Conservation (phyloP, 2,329 filamentous ascomycete genomes). For the Cladosporium sp. region DNA sequence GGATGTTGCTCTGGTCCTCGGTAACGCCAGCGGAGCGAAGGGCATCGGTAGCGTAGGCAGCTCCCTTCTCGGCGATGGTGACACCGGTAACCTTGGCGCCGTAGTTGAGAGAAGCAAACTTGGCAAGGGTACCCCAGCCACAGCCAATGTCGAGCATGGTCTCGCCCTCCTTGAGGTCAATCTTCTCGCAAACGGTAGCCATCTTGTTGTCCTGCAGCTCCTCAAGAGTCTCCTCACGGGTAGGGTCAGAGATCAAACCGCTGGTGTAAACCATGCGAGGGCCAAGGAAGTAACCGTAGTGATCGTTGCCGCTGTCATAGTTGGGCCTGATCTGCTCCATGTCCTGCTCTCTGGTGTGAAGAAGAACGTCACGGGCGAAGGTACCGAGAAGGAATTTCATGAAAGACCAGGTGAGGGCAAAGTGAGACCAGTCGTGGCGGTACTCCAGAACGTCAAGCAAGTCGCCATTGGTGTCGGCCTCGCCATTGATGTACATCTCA, state of each 20-base stretch:
- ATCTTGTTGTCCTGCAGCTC: slow-evolving; percentile 98
- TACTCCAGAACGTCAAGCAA: slow-evolving; percentile 84
- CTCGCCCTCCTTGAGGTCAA: slow-evolving; percentile 75
- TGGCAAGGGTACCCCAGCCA: slow-evolving; percentile 94
- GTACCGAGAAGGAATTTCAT: slow-evolving; percentile 84
- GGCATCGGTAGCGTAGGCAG: slow-evolving; percentile 90
- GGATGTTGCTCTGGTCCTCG: slow-evolving; percentile 83
- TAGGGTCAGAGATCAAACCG: slow-evolving; percentile 83
- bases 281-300: slow-evolving; percentile 97
- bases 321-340: slow-evolving; percentile 97
- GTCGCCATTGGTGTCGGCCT: slow-evolving; percentile 94
- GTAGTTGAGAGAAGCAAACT: slow-evolving; percentile 89
- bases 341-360: slow-evolving; percentile 90
- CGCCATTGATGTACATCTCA: slow-evolving; percentile 94
- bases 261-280: slow-evolving; percentile 99
- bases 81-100: slow-evolving; percentile 81
- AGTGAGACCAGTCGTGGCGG: slow-evolving; percentile 94
- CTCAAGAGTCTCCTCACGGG: slow-evolving; percentile 84
- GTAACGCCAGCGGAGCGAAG: slow-evolving; percentile 75
- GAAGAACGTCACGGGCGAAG: slow-evolving; percentile 84
- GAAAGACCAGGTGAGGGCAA: slow-evolving; percentile 79
- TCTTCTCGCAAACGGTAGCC: slow-evolving; percentile 92
- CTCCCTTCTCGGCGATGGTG: slow-evolving; percentile 93
- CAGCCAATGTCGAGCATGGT: slow-evolving; percentile 90
- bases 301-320: slow-evolving; percentile 97